Percentiles rank a stretch among this genome's conserved stretches.
Evolutionary conservation across 352 stramenopile species (phyloP).

Genomic region (Phytopythium oedochilum): DNA sequence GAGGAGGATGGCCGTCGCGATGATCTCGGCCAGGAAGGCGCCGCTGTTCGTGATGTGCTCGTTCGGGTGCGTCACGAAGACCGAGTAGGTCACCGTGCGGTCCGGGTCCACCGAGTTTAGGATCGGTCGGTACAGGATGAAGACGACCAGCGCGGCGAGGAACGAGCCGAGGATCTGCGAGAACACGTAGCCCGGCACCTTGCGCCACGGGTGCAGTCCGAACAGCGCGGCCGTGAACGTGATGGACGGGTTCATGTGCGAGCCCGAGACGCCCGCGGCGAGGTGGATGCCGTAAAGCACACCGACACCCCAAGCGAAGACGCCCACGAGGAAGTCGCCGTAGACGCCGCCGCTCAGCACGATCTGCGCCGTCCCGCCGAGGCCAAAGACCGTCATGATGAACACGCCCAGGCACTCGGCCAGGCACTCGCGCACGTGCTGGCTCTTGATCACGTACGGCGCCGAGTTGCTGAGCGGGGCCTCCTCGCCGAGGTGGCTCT

Average conservation of each 20-base stretch:
- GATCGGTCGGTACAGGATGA: slow-evolving; percentile 42
- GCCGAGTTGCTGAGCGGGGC: slow-evolving; percentile 10
- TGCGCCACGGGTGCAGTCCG: slow-evolving; percentile 38
- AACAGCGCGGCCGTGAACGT: slow-evolving; percentile 24
- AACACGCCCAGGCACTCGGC: slow-evolving; percentile 35
- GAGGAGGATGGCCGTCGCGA: slow-evolving; percentile 40
- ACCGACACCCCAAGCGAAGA: slow-evolving; percentile 36
- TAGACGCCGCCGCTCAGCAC: slow-evolving; percentile 21
- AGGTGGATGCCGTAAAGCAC: slow-evolving; percentile 47
- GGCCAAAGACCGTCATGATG: slow-evolving; percentile 35
- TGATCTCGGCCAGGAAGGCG: slow-evolving; percentile 43
- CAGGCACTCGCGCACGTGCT: slow-evolving; percentile 21
- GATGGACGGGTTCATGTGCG: slow-evolving; percentile 41
- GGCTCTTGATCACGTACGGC: slow-evolving; percentile 32
- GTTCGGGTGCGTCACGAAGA: slow-evolving; percentile 52
- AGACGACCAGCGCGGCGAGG: slow-evolving; percentile 33
- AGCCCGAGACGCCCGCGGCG: slow-evolving; percentile 28
- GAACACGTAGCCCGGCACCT: slow-evolving; percentile 38
- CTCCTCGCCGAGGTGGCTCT: slow-evolving; percentile 1
- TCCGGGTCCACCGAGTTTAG: slow-evolving; percentile 45
- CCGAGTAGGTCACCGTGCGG: slow-evolving; percentile 20
- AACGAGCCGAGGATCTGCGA: slow-evolving; percentile 46
- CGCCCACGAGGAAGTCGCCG: slow-evolving; percentile 32
- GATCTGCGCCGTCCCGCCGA: slow-evolving; percentile 27
- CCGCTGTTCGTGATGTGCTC: slow-evolving; percentile 30